Evolutionary conservation across 2,329 filamentous ascomycete species (phyloP).

Genomic region (Nemania diffusa): DNA sequence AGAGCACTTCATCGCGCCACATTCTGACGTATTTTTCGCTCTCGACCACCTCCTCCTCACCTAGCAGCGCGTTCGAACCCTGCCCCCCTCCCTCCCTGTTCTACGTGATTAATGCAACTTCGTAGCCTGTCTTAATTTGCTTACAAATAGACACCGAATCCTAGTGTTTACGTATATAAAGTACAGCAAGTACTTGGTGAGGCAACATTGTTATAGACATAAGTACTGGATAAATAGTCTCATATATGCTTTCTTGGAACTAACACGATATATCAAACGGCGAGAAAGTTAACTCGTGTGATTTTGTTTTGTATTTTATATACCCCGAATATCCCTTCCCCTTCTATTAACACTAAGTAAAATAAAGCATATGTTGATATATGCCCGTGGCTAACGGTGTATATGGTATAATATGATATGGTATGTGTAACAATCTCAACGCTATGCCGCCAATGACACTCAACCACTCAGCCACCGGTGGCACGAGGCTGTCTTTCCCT

Average conservation of each 20-base stretch:
- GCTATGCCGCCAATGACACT: slow-evolving; percentile 24
- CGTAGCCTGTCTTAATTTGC: no score
- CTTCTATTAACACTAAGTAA: background rate
- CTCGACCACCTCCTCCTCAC: background rate
- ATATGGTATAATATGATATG: background rate
- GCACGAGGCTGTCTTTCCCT: background rate
- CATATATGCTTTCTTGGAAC: no score
- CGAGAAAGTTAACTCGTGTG: no score
- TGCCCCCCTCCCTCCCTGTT: no score
- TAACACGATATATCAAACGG: no score
- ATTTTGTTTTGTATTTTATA: background rate
- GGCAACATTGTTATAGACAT: no score
- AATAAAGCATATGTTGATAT: slow-evolving; percentile 8
- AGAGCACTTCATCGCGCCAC: slow-evolving; percentile 27
- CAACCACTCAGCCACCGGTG: background rate
- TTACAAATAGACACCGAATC: slow-evolving; percentile 15
- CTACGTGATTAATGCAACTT: no score
- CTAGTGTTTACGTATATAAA: background rate
- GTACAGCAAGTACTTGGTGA: background rate
- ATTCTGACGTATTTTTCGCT: slow-evolving; percentile 26
- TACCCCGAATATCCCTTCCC: background rate
- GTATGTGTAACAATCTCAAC: slow-evolving; percentile 7
- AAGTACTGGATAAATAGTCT: no score
- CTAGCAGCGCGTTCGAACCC: no score
- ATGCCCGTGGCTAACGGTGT: slow-evolving; percentile 3